These are phyloP conservation scores for Amanita molliuscula DNA, from an alignment of 768 basidiomycete species.

Conservation along the genomic window DNA sequence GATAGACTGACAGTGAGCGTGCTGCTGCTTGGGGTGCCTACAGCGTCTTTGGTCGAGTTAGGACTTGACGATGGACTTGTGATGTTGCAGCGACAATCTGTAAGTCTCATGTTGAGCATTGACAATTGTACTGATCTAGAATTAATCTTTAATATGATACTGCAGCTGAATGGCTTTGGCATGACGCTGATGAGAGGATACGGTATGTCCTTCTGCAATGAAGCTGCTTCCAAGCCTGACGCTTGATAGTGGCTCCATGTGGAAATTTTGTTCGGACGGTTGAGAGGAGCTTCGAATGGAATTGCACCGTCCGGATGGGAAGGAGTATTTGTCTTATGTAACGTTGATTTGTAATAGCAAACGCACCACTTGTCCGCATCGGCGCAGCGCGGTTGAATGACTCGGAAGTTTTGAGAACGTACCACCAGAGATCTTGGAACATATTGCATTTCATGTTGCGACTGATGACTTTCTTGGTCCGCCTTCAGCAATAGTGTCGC, in stretches of 20 bases:
- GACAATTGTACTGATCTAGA: not conserved
- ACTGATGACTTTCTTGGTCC: slow-evolving; percentile 47
- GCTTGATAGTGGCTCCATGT: slow-evolving; percentile 32
- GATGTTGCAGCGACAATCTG: slow-evolving; percentile 41
- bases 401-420: slow-evolving; percentile 34
- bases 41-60: slow-evolving; percentile 44
- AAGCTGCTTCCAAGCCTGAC: not conserved
- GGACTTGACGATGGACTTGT: slow-evolving; percentile 52
- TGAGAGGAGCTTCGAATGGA: slow-evolving; percentile 23
- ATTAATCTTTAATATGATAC: not conserved
- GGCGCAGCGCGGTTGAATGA: not conserved
- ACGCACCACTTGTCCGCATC: no score
- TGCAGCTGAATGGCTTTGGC: slow-evolving; percentile 20
- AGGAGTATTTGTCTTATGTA: slow-evolving; percentile 35
- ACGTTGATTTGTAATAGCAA: not conserved
- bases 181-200: slow-evolving; percentile 38
- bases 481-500: slow-evolving; percentile 43
- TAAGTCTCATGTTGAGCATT: no score
- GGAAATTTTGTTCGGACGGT: slow-evolving; percentile 44
- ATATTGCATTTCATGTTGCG: slow-evolving; percentile 59
- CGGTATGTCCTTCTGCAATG: slow-evolving; percentile 19
- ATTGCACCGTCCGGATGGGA: slow-evolving; percentile 33
- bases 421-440: slow-evolving; percentile 73
- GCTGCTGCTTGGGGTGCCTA: slow-evolving; percentile 48
- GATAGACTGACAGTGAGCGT: slow-evolving; percentile 35